Evolutionary conservation across 192 early-diverging fungal species (phyloP).

Genomic region (Phlyctochytrium arcticum): DNA sequence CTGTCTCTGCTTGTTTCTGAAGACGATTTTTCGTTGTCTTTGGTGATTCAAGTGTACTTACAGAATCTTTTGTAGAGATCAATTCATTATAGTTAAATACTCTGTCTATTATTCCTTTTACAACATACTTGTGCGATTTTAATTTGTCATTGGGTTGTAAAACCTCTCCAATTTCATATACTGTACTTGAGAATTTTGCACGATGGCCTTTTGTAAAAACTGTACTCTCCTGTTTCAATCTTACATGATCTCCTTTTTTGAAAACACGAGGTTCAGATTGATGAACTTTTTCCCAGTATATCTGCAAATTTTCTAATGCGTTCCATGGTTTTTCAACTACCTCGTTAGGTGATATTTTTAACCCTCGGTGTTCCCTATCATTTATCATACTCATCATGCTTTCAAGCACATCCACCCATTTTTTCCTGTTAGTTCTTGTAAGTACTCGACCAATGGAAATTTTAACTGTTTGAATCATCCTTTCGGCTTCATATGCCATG

Average conservation of each 20-base stretch:
- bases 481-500: slow-evolving; percentile 21
- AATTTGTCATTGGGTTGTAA: background rate
- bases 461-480: slow-evolving; percentile 2
- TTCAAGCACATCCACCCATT: slow-evolving; percentile 1
- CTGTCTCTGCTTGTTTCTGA: slow-evolving; percentile 10
- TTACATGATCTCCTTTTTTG: background rate
- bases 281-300: slow-evolving; percentile 3
- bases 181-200: slow-evolving; percentile 1
- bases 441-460: slow-evolving; percentile 2
- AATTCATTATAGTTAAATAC: slow-evolving; percentile 14
- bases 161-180: slow-evolving; percentile 4
- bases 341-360: slow-evolving; percentile 13
- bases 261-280: slow-evolving; percentile 4
- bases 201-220: slow-evolving; percentile 6
- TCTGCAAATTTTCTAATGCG: slow-evolving; percentile 1
- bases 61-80: background rate
- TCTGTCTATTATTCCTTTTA: background rate
- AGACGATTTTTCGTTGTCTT: background rate
- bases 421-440: background rate
- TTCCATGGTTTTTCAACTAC: background rate
- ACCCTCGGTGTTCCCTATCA: slow-evolving; percentile 4
- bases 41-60: background rate
- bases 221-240: background rate
- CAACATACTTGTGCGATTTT: background rate
- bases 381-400: background rate